Evolutionary conservation across 2,329 filamentous ascomycete genomes (phyloP).

Genomic region (Colletotrichum sp.): DNA sequence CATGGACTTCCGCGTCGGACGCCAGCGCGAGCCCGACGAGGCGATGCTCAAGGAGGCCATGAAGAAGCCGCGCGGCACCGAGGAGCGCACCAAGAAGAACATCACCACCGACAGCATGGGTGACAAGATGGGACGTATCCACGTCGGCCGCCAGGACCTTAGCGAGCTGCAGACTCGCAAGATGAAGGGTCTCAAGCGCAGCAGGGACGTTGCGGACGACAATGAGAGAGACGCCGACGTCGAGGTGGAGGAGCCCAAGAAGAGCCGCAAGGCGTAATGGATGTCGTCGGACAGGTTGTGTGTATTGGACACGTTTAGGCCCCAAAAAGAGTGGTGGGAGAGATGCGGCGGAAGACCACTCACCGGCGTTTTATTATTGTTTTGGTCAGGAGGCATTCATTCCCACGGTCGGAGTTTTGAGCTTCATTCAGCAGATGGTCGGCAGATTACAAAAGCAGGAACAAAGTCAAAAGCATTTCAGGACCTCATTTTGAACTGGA

Average conservation of each 20-base stretch:
- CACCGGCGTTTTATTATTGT: slow-evolving; percentile 13
- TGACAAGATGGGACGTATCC: slow-evolving; percentile 94
- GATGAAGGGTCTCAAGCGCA: slow-evolving; percentile 98
- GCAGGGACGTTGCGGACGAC: slow-evolving; percentile 65
- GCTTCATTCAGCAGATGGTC: slow-evolving; percentile 23
- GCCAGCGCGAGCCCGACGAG: slow-evolving; percentile 79
- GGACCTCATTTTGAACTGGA: not conserved
- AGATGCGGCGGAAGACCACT: slow-evolving; percentile 13
- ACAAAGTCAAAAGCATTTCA: slow-evolving; percentile 18
- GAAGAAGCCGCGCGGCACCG: slow-evolving; percentile 78
- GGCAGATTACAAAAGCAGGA: slow-evolving; percentile 23
- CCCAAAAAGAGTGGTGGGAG: not conserved
- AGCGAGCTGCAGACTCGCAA: slow-evolving; percentile 90
- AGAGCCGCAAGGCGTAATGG: slow-evolving; percentile 20
- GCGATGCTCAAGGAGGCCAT: slow-evolving; percentile 87
- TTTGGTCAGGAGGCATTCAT: slow-evolving; percentile 20
- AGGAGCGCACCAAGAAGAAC: slow-evolving; percentile 94
- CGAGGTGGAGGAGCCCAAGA: slow-evolving; percentile 34
- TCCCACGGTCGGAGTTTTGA: slow-evolving; percentile 21
- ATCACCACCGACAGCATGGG: slow-evolving; percentile 89
- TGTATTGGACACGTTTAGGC: not conserved
- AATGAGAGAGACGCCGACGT: slow-evolving; percentile 53
- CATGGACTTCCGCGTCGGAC: slow-evolving; percentile 88
- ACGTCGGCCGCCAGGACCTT: slow-evolving; percentile 90
- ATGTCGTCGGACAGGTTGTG: not conserved